A percentile compares a stretch with the other conserved stretches of the same genome.
phyloP scores from a whole-genome alignment of 2,329 filamentous ascomycete genomes.

The Colletotrichum plurivorum region DNA sequence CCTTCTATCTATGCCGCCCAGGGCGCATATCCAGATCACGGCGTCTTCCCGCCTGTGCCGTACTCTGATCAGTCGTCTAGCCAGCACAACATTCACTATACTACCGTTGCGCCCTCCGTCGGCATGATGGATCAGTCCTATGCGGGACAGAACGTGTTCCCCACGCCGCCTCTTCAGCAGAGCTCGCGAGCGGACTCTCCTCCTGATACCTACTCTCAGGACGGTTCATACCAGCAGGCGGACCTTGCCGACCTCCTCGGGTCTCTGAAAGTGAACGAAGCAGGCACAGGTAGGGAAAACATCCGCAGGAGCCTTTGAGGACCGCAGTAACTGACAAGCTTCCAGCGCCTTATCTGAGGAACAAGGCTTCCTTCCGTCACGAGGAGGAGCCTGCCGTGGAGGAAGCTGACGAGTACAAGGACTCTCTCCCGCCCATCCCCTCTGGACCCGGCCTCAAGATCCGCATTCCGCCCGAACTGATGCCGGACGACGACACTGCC shows the following conservation, averaged over 20 bases:
- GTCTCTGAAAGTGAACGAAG: slow-evolving; percentile 88
- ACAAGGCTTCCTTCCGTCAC: slow-evolving; percentile 64
- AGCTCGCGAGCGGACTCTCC: slow-evolving; percentile 57
- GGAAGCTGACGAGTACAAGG: slow-evolving; percentile 81
- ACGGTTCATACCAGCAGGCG: slow-evolving; percentile 74
- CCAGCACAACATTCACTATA: slow-evolving; percentile 67
- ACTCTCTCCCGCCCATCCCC: slow-evolving; percentile 76
- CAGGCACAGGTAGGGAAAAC: slow-evolving; percentile 79
- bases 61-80: slow-evolving; percentile 62
- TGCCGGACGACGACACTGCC: slow-evolving; percentile 88
- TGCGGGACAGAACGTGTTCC: slow-evolving; percentile 63
- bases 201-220: slow-evolving; percentile 69
- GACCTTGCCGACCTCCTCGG: slow-evolving; percentile 87
- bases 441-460: slow-evolving; percentile 82
- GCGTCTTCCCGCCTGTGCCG: slow-evolving; percentile 62
- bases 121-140: slow-evolving; percentile 68
- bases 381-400: slow-evolving; percentile 76
- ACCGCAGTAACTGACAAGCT: slow-evolving; percentile 18
- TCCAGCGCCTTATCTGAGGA: slow-evolving; percentile 88
- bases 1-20: slow-evolving; percentile 64
- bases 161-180: slow-evolving; percentile 66
- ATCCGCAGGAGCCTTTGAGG: slow-evolving; percentile 21
- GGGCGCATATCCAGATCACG: slow-evolving; percentile 62
- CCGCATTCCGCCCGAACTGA: slow-evolving; percentile 90
- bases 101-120: slow-evolving; percentile 63